phyloP scores from a whole-genome alignment of 371 early-diverging fungal species.

The Mortierella sp. region DNA sequence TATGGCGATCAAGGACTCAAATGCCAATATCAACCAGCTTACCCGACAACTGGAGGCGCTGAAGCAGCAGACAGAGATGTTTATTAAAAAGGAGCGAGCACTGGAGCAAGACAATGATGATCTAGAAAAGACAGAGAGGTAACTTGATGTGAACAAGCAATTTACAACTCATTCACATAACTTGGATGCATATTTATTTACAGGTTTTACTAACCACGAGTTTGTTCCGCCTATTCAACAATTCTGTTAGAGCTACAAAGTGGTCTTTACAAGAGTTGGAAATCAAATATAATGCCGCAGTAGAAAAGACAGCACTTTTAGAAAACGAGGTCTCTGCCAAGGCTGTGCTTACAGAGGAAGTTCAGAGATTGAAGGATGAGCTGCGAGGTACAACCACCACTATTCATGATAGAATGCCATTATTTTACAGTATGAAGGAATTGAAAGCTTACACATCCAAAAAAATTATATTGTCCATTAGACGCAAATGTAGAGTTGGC shows the following conservation, averaged over 20 bases:
- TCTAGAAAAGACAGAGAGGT: conserved; percentile 76
- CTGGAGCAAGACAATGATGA: conserved; percentile 87
- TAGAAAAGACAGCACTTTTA: conserved; percentile 77
- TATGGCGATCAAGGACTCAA: conserved; percentile 69
- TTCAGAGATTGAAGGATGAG: conserved; percentile 86
- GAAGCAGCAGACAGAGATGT: conserved; percentile 78
- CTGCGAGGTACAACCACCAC: conserved; percentile 62
- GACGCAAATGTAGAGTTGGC: conserved; percentile 71
- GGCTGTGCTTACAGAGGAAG: conserved; percentile 76
- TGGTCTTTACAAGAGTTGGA: conserved; percentile 81
- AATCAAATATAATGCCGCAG: conserved; percentile 74
- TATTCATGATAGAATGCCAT: background rate
- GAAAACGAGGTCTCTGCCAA: conserved; percentile 78
- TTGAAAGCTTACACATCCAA: background rate
- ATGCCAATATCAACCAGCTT: conserved; percentile 73
- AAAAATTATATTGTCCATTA: conserved; percentile 28
- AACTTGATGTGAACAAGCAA: conserved; percentile 6
- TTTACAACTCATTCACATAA: background rate
- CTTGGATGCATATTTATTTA: background rate
- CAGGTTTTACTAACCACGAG: background rate
- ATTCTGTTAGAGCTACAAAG: conserved; percentile 68
- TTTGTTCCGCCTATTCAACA: conserved; percentile 13
- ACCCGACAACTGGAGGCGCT: conserved; percentile 82
- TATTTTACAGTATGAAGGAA: background rate
- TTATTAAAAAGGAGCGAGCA: conserved; percentile 79